Evolutionary conservation across 768 basidiomycete species (phyloP), one percentile per base, ranked within the genome.

Genomic region (Cystobasidium ongulense): DNA sequence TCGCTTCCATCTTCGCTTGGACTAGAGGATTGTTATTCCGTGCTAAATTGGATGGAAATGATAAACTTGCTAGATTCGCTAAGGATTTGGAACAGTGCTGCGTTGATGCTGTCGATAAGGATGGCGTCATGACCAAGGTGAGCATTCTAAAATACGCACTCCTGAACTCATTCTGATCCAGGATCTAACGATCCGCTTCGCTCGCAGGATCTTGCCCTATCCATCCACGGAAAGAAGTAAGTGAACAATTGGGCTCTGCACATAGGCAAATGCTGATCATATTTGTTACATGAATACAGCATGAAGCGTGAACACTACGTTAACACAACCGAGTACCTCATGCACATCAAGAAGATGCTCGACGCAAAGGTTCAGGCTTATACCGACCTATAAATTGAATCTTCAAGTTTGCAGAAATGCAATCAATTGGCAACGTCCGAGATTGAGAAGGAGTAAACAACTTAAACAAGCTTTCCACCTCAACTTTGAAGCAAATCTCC

Each of bases 1-100:
- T 98, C 77, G 95, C 95, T 54, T 92, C 90, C 72, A 97, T 99
- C 84, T 98, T 94, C 79, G 95, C 95, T 8, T 99, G 95, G 95
- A 98, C 95, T 18, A 88, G 96, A 57, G 95, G 95, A 0, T 85
- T 99, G 50, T 83, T 91, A 8, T 75, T 76, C 73, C 68, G 71
- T 21, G 61, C 93, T 76, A 92, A 91, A 84, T 85, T 97, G 36
- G 95, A 99, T 80, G 84, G 83, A 46, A 98, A 95, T 80, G 86
- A 86, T 25, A 84, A 84, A 38, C 86, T 99, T 33, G 84, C 82
- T 65, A 81, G 82, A 57, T 99, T 95, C 82, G 91, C 89, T 78
- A 78, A 84, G 61, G 87, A 88, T 75, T 85, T 99, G 46, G 96
- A 99, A 84, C 85, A 81, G 17, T 87, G 91, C 23, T 97, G 96